A percentile compares a stretch with the other conserved stretches of the same genome.
These are phyloP conservation scores for Blepharisma japonicum DNA, from an alignment of 73 alveolate species.

Conservation along the genomic window DNA sequence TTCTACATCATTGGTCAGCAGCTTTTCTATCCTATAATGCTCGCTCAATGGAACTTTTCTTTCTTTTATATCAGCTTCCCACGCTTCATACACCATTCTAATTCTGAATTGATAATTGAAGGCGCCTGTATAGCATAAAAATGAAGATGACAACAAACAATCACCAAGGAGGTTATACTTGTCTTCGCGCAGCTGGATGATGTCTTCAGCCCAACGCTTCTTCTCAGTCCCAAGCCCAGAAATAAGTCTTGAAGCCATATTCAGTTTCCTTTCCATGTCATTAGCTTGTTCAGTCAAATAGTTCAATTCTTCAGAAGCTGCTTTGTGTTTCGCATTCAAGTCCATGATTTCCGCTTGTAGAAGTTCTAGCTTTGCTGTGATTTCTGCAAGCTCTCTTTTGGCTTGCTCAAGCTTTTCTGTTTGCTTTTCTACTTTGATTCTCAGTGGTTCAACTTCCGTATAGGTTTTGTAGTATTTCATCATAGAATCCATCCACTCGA, in stretches of 20 bases:
- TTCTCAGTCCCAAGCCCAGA: constrained; percentile 92
- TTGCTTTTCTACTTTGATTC: constrained; percentile 61
- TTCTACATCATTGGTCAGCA: constrained; percentile 96
- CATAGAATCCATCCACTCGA: constrained; percentile 73
- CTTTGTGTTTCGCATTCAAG: constrained; percentile 57
- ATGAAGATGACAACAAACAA: constrained; percentile 94
- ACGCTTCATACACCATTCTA: constrained; percentile 93
- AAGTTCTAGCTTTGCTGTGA: constrained; percentile 54
- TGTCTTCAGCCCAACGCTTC: constrained; percentile 92
- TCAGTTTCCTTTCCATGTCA: constrained; percentile 81
- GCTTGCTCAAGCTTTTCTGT: constrained; percentile 57
- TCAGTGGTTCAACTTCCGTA: constrained; percentile 46
- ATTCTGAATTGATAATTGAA: constrained; percentile 87
- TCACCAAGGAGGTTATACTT: constrained; percentile 96
- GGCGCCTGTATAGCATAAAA: constrained; percentile 82
- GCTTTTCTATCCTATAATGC: constrained; percentile 89
- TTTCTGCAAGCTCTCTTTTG: constrained; percentile 58
- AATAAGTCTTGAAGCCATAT: constrained; percentile 94
- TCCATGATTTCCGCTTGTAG: constrained; percentile 67
- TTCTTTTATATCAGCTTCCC: constrained; percentile 87
- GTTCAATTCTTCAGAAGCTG: constrained; percentile 58
- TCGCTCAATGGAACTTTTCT: constrained; percentile 85
- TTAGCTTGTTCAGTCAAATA: constrained; percentile 79
- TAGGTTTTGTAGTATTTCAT: constrained; percentile 40
- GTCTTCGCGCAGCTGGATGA: constrained; percentile 71